Evolutionary conservation across 768 basidiomycete genomes (phyloP), one percentile per base, ranked within the genome.

Genomic region (Lactarius deliciosus): DNA sequence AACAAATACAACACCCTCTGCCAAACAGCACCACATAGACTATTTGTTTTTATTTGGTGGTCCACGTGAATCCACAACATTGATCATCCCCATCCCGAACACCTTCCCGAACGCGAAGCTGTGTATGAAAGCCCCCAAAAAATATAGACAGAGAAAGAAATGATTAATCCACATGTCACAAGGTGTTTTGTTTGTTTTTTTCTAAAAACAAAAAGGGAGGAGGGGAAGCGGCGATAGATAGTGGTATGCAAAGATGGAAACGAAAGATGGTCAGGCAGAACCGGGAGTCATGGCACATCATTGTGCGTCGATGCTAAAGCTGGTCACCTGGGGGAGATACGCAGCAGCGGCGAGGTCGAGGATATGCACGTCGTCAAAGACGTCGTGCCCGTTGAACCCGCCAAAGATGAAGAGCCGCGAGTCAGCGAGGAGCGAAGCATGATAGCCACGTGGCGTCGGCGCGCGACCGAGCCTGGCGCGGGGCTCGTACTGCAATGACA

Each of bases 271-370:
- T 30, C 15, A n/a, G 28, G n/a, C 28, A 53, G 57, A 50, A 1
- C 15, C 15, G 50, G 22, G n/a, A 20, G 5, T 10, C 11, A 47
- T 11, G 25, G 20, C 1, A 28, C 50, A 34, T 66, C 61, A 76
- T 41, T 68, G 66, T 22, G 79, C 74, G 53, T 87, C 85, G 71
- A 91, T 69, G 47, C 40, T 66, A 57, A 71, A 71, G 53, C 64
- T 66, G 68, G 90, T 92, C 11, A 94, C 92, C 75, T 96, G 94
- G 0, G 94, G 93, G 25, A 96, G 78, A 77, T 96, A 97, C 43
- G 92, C 94, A 5, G 88, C 85, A 11, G 90, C 92, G 5, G 92
- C 92, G 40, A 96, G 81, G 73, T 98, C 95, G 55, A 97, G 80
- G 45, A 90, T 82, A 76, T 90, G 84, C 43, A 95, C 87, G 77